phyloP scores from a whole-genome alignment of 2,329 filamentous ascomycete species.

The Emergomyces pasteurianus region DNA sequence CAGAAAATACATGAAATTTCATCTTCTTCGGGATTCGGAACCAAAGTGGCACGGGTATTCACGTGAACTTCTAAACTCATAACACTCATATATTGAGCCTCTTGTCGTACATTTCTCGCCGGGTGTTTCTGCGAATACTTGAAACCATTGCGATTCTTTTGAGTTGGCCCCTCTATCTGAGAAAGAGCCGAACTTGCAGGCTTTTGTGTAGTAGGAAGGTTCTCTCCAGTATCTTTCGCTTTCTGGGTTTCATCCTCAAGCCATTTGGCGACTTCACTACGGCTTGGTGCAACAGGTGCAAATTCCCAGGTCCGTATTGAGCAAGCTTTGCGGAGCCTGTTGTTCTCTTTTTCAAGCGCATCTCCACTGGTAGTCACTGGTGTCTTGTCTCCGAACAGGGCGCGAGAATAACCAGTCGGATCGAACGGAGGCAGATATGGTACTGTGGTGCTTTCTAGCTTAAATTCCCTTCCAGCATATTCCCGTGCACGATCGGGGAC shows the following conservation, averaged over 20 bases:
- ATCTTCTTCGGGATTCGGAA: slow-evolving; percentile 84
- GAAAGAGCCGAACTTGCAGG: slow-evolving; percentile 42
- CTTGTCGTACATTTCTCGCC: slow-evolving; percentile 66
- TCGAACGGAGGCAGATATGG: slow-evolving; percentile 76
- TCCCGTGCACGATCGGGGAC: slow-evolving; percentile 65
- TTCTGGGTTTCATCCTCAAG: slow-evolving; percentile 34
- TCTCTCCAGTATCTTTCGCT: slow-evolving; percentile 5
- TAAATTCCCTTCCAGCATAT: slow-evolving; percentile 81
- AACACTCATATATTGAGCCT: slow-evolving; percentile 88
- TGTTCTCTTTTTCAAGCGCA: slow-evolving; percentile 41
- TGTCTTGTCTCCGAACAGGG: slow-evolving; percentile 43
- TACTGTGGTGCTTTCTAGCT: slow-evolving; percentile 59
- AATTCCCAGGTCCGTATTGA: slow-evolving; percentile 66
- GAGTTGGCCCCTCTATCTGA: slow-evolving; percentile 82
- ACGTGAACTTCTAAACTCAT: slow-evolving; percentile 92
- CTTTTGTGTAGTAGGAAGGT: slow-evolving; percentile 9
- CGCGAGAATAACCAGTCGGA: slow-evolving; percentile 44
- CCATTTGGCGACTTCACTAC: slow-evolving; percentile 59
- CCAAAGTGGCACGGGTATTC: slow-evolving; percentile 67
- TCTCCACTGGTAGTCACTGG: slow-evolving; percentile 38
- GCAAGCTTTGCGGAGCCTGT: slow-evolving; percentile 45
- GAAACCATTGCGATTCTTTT: slow-evolving; percentile 68
- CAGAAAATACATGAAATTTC: slow-evolving; percentile 83
- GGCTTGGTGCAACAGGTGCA: slow-evolving; percentile 55
- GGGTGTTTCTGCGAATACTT: slow-evolving; percentile 71